Base-by-base conservation (phyloP, 805 yeast genomes). In the Limtongia smithiae region DNA sequence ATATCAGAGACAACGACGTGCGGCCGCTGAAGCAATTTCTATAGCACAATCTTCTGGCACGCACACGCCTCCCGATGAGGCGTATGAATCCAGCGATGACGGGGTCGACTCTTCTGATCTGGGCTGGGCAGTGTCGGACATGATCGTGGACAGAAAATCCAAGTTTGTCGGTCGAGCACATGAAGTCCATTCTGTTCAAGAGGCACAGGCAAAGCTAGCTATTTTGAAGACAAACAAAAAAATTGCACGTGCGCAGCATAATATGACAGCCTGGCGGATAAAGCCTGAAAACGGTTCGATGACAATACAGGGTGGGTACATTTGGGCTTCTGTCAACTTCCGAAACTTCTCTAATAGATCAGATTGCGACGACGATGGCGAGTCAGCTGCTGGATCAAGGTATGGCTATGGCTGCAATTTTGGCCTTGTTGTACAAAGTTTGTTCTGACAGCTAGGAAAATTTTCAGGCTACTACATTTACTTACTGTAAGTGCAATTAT, bases 361-460 rank as follows among this genome's bases (percentile, higher is more conserved):
- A 55, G 97, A 93, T 60, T 89, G 86, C 60, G 97, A 93, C 62
- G 97, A 93, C 65, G 98, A 91, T 63, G 98, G 98, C 2, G 98
- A 93, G 63, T 76, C 94, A 0, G 97, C 97, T 0, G 96, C 97
- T 0, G 98, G 98, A 68, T 90, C 57, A 79, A 85, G 32, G 77
- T 80, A 57, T 43, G 77, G 68, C 48, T 50, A 11, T 27, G 3
- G n/a, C 9, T 44, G 33, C 3, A 20, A 2, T 15, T 36, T 21
- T 36, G 20, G 34, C 3, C 11, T 14, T 15, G n/a, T 18, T 5
- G 15, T 22, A 24, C 6, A 33, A 12, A 32, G 18, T 40, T 37
- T 37, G 25, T 37, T 35, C 18, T 15, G 21, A 17, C 7, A 36
- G n/a, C n/a, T n/a, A n/a, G n/a, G n/a, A n/a, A n/a, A n/a, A n/a